Percentiles rank a stretch among this genome's conserved stretches.
phyloP scores from a whole-genome alignment of 1,284 basidiomycete genomes.

The Sanghuangporus baumii region DNA sequence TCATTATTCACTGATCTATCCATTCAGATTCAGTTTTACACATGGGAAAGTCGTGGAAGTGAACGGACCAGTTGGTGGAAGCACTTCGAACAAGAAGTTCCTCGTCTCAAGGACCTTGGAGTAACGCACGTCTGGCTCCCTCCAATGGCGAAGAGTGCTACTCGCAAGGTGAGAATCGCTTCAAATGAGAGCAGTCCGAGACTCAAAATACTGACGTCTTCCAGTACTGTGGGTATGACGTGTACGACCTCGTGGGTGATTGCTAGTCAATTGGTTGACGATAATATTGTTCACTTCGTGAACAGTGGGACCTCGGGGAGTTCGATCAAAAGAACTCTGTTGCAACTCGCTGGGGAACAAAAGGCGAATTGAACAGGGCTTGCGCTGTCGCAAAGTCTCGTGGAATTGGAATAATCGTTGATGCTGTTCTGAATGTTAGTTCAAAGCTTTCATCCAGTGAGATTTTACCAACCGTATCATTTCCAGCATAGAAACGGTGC shows the following conservation, averaged over 20 bases:
- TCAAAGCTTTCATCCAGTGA: neutral
- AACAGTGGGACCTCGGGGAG: conserved; percentile 87
- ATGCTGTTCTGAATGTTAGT: conserved; percentile 72
- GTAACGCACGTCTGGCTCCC: conserved; percentile 82
- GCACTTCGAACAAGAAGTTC: conserved; percentile 68
- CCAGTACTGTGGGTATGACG: conserved; percentile 69
- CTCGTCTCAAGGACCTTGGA: conserved; percentile 68
- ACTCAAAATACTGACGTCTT: conserved; percentile 30
- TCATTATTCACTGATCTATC: neutral
- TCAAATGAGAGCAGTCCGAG: neutral
- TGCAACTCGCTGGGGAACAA: conserved; percentile 88
- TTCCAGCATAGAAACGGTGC: conserved; percentile 77
- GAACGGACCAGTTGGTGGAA: conserved; percentile 74
- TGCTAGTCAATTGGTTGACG: neutral
- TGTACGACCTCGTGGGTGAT: conserved; percentile 64
- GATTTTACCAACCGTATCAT: neutral
- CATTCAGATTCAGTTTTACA: conserved; percentile 76
- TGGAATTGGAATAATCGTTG: conserved; percentile 65
- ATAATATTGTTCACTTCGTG: neutral
- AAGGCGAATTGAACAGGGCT: conserved; percentile 70
- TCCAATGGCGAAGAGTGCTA: conserved; percentile 69
- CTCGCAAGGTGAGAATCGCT: conserved; percentile 37
- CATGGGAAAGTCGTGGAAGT: conserved; percentile 62
- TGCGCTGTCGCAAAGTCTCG: conserved; percentile 52
- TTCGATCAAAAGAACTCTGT: conserved; percentile 82